phyloP scores from a whole-genome alignment of 2,329 filamentous ascomycete species.

The Bipolaris oryzae region DNA sequence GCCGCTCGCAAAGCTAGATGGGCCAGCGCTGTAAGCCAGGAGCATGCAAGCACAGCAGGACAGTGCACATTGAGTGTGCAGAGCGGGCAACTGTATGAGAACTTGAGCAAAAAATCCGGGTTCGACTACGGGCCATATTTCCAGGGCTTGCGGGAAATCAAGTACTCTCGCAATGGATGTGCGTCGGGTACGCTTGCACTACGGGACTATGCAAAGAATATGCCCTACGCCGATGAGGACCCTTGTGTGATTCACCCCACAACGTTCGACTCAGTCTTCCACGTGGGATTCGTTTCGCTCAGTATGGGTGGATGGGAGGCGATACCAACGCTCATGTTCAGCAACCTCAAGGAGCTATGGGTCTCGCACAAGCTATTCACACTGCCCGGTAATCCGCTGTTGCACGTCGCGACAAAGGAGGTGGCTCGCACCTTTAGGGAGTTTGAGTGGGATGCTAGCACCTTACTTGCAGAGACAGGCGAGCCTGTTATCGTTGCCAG shows the following conservation, averaged over 20 bases:
- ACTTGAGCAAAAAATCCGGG: constrained; percentile 3
- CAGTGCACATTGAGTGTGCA: constrained; percentile 12
- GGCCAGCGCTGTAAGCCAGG: constrained; percentile 2
- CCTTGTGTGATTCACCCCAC: constrained; percentile 11
- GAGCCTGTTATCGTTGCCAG: constrained; percentile 10
- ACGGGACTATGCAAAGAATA: constrained; percentile 5
- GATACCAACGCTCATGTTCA: constrained; percentile 8
- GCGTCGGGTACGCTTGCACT: constrained; percentile 10
- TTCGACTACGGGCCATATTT: constrained; percentile 21
- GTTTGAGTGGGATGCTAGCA: constrained; percentile 16
- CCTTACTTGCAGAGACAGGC: constrained; percentile 12
- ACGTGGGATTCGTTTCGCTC: constrained; percentile 10
- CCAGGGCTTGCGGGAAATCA: constrained; percentile 15
- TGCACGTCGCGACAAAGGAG: constrained; percentile 9
- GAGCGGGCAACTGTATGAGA: constrained; percentile 15
- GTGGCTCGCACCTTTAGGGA: constrained; percentile 12
- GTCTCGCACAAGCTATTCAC: constrained; percentile 13
- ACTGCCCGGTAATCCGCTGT: constrained; percentile 4
- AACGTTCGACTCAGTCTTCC: constrained; percentile 9
- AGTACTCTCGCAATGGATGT: constrained; percentile 10
- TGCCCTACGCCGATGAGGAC: constrained; percentile 9
- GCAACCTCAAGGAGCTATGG: constrained; percentile 10
- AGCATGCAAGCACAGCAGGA: constrained; percentile 2
- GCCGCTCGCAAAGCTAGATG: constrained; percentile 5
- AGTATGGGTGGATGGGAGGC: constrained; percentile 13